Percentiles rank a stretch among this genome's conserved stretches.
These are phyloP conservation scores for Talaromyces sp. DNA, from an alignment of 2,329 filamentous ascomycete genomes.

Conservation along the genomic window DNA sequence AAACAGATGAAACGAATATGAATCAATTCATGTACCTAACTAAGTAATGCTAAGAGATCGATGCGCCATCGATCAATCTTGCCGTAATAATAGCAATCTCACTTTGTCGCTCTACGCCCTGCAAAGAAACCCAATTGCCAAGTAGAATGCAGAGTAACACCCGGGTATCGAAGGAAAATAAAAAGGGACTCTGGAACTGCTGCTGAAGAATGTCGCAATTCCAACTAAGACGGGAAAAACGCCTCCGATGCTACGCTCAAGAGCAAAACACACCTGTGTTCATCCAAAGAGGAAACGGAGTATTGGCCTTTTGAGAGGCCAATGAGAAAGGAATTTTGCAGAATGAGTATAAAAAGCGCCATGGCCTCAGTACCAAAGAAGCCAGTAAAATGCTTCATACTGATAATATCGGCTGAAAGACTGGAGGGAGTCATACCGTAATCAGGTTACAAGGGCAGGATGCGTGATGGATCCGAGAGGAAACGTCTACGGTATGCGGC, in stretches of 20 bases:
- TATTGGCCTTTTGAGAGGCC: constrained; percentile 3
- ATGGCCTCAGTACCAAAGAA: no score
- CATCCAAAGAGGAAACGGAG: constrained; percentile 7
- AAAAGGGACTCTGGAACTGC: background rate
- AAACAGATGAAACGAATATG: constrained; percentile 4
- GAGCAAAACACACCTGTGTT: constrained; percentile 12
- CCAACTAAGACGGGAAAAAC: constrained; percentile 13
- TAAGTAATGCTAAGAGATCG: background rate
- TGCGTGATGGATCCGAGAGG: constrained; percentile 40
- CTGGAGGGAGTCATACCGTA: constrained; percentile 7
- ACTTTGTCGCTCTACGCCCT: background rate
- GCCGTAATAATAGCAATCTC: constrained; percentile 2
- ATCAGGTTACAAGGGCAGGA: constrained; percentile 39
- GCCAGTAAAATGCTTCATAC: background rate
- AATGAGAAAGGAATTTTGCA: constrained; percentile 15
- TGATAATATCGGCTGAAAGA: background rate
- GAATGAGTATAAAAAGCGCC: constrained; percentile 1
- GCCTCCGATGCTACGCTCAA: constrained; percentile 18
- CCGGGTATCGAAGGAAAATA: background rate
- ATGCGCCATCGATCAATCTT: background rate
- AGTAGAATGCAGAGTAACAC: background rate
- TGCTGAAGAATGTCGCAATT: background rate
- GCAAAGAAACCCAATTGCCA: background rate
- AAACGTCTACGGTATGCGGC: constrained; percentile 47
- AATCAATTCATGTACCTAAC: background rate